Base-by-base conservation (phyloP, 2,329 filamentous ascomycete genomes). In the Diaporthe citrichinensis region DNA sequence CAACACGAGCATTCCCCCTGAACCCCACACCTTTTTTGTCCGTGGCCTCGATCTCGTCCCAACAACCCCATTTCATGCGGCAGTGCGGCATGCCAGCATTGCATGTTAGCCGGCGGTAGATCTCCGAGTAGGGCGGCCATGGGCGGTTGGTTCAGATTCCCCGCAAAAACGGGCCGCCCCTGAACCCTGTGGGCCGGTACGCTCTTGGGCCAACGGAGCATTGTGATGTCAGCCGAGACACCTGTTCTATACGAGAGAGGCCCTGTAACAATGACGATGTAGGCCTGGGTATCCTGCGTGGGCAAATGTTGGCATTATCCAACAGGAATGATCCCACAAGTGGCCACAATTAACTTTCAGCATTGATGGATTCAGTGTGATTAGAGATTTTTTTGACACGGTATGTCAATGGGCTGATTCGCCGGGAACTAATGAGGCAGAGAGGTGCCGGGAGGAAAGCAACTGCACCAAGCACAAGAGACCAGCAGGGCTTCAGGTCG, bases 161-260 rank as follows among this genome's bases (percentile, higher is more conserved):
- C 62, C 44, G 44, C 28, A 68, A 51, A 51, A 68, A 51, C 31
- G 62, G 62, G 62, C 44, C 62, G 44, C 62, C 62, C 61, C 62
- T 68, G 62, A 68, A 25, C 31, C 62, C 44, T 68, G 62, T 39
- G 62, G 62, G 46, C 7, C 62, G 44, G 7, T 25, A 49, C 17
- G 25, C 17, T 67, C 49, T 28, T n/a, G 28, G 28, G 62, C 44
- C 23, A 36, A 51, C 28, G 46, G 46, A 17, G 34, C 44, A 36
- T 36, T 68, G 62, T 68, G 62, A 68, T 53, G 62, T 68, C 62
- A 68, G 62, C 62, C 62, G 20, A 68, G 62, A 28, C 10, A 51
- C 3, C 31, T 51, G 62, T 68, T 51, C 20, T 67, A 51, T 68
- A 39, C 62, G 23, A 15, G 20, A 5, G 3, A 4, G 6, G 6